Conservation (phyloP, 768 basidiomycete genomes). For the Mycena vulgaris region DNA sequence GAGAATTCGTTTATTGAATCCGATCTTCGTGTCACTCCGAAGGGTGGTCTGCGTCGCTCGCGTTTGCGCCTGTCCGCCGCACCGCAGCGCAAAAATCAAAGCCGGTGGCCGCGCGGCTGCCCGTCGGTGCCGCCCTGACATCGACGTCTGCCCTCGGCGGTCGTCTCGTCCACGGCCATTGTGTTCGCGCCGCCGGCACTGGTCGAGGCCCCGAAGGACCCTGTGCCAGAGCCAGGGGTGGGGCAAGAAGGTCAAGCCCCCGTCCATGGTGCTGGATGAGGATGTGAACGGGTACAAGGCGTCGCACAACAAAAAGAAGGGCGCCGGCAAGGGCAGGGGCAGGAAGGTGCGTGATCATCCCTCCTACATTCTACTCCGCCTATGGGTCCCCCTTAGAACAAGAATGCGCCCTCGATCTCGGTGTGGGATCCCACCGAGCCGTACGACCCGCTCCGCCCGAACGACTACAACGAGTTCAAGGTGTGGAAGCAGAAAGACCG, state of each 20-base stretch:
- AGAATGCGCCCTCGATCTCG: slow-evolving; percentile 68
- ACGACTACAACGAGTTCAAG: slow-evolving; percentile 93
- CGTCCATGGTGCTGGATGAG: slow-evolving; percentile 91
- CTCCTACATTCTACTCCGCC: slow-evolving; percentile 15
- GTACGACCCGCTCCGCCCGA: slow-evolving; percentile 88
- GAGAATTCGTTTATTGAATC: slow-evolving; percentile 74
- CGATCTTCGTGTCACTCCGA: slow-evolving; percentile 55
- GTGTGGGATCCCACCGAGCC: slow-evolving; percentile 86
- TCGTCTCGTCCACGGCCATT: slow-evolving; percentile 51
- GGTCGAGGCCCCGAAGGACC: slow-evolving; percentile 51
- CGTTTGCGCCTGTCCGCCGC: slow-evolving; percentile 88
- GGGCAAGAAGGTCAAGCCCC: slow-evolving; percentile 93
- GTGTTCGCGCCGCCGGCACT: slow-evolving; percentile 47
- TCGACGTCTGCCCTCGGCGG: slow-evolving; percentile 24
- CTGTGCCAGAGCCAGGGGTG: slow-evolving; percentile 74
- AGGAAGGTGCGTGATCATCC: slow-evolving; percentile 68
- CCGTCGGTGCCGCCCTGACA: slow-evolving; percentile 74
- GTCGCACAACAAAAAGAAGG: slow-evolving; percentile 68
- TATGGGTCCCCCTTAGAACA: slow-evolving; percentile 33
- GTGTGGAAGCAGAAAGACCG: slow-evolving; percentile 83
- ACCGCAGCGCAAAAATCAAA: slow-evolving; percentile 72
- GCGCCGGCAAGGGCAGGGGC: slow-evolving; percentile 66
- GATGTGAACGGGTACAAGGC: slow-evolving; percentile 88
- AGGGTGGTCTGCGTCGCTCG: slow-evolving; percentile 94
- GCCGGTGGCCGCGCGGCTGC: slow-evolving; percentile 63